Base-by-base conservation (phyloP, 2,329 filamentous ascomycete species). In the Lasiodiplodia gonubiensis region DNA sequence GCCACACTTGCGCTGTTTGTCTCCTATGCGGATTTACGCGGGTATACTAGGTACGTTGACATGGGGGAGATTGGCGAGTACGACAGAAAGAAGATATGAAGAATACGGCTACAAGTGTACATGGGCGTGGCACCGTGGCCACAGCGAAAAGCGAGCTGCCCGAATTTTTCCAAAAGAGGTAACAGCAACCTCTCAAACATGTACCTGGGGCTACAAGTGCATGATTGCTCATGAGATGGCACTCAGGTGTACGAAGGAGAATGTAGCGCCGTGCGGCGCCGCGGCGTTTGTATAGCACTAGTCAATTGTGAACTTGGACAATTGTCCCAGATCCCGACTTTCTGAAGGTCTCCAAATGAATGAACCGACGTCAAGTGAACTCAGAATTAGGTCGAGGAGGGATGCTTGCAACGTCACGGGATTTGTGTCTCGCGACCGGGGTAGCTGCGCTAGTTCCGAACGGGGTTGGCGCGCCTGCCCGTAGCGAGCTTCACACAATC, bases 401-500 rank as follows among this genome's bases (percentile, higher is more conserved):
- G 59, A 63, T 63, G 59, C 59, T 63, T 63, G 59, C 42, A 63
- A 18, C 37, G 59, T 51, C 42, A 63, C 59, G 59, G 27, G 46
- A 18, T 51, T 16, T 25, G 25, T 33, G 46, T 63, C 59, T 12
- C 51, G 39, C 18, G 25, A 33, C 57, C 57, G 27, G 60, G 42
- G 46, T 30, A 2, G 2, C 12, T 11, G 30, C 39, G 46, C 54
- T 52, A 67, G 30, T 51, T 10, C 42, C 1, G 3, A 59, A 21
- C 5, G 6, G 33, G 64, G 11, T 18, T 67, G 33, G 64, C 48
- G 39, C 33, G 14, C 30, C 30, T 33, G 7, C 7, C 21, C 35
- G 23, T 67, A 59, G 53, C 64, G 64, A 67, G 54, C 54, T 52
- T 60, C 64, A 54, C 64, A 67, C 64, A 67, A 67, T 60, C 64